Evolutionary conservation across 2,329 filamentous ascomycete species (phyloP), one percentile per base, ranked within the genome.

Genomic region (Fusarium ramigenum): DNA sequence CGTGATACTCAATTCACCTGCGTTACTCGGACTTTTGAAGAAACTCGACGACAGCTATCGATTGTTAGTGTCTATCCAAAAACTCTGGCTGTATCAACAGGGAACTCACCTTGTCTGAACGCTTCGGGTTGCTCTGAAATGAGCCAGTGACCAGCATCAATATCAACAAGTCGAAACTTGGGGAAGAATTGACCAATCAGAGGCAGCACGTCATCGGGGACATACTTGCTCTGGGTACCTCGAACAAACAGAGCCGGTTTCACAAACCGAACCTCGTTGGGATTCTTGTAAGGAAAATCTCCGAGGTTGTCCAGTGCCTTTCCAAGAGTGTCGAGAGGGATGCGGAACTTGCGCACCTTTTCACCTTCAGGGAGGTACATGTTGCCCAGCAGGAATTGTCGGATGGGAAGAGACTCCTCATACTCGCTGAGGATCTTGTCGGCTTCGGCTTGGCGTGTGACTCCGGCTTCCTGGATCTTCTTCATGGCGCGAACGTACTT

Each of bases 301-400:
- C 93, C 94, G 84, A 98, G 89, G 72, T 93, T 86, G 75, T 91
- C 88, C 44, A 99, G 85, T 0, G 91, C 87, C 53, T 87, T 85
- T 8, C 87, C 91, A 1, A 99, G 85, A 7, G 89, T 91, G 52
- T 88, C 86, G 16, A 99, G 84, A 0, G 96, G 96, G 7, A 98
- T 90, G 34, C 93, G 89, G 83, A 96, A 98, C 76, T 89, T 91
- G 76, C 93, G 88, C 5, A 85, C 85, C 37, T 88, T 85, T 57
- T 86, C 83, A 21, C 81, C 83, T 14, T 75, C 44, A 1, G 87
- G 85, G 9, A 91, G 89, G 74, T 92, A 83, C 43, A 98, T 85
- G 80, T 98, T 99, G 16, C 93, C 94, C 2, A 99, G 89, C 21
- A 99, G 88, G 81, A 98, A 99, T 79, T 98, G 95, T 5, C 96